Evolutionary conservation across 2,329 filamentous ascomycete species (phyloP).

Genomic region (Hymenoscyphus repandus): DNA sequence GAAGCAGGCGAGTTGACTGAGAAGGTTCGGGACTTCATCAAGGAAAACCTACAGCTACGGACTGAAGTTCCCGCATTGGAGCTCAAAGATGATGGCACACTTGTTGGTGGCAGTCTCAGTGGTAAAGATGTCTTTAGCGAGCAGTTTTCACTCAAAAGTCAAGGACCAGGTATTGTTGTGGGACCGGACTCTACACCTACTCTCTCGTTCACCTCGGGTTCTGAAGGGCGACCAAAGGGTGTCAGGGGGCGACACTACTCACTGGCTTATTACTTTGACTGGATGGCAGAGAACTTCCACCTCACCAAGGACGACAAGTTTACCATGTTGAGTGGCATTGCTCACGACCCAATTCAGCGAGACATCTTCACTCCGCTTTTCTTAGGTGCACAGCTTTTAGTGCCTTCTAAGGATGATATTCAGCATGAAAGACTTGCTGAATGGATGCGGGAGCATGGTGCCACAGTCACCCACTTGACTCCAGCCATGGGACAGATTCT

Average conservation of each 20-base stretch:
- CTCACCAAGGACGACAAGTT: conserved; percentile 69
- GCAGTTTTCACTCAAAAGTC: conserved; percentile 43
- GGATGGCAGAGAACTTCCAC: conserved; percentile 84
- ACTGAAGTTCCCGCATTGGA: conserved; percentile 69
- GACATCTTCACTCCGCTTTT: conserved; percentile 91
- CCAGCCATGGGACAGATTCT: conserved; percentile 96
- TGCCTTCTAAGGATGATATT: conserved; percentile 79
- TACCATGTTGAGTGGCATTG: conserved; percentile 80
- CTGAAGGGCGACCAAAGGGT: conserved; percentile 77
- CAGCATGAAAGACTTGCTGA: conserved; percentile 79
- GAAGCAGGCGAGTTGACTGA: conserved; percentile 60
- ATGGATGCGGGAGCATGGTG: conserved; percentile 74
- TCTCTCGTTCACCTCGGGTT: conserved; percentile 68
- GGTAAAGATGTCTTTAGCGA: conserved; percentile 63
- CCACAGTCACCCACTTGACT: conserved; percentile 82
- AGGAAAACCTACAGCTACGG: conserved; percentile 66
- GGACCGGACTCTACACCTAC: conserved; percentile 82
- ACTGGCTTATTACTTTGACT: conserved; percentile 80
- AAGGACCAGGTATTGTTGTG: conserved; percentile 67
- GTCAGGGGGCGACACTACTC: conserved; percentile 84
- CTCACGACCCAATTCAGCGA: conserved; percentile 64
- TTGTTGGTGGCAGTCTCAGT: conserved; percentile 62
- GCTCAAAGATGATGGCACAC: conserved; percentile 63
- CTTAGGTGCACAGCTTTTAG: conserved; percentile 71
- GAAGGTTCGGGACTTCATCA: conserved; percentile 60